phyloP scores from a whole-genome alignment of 1,284 basidiomycete genomes.

The Apiotrichum porosum region DNA sequence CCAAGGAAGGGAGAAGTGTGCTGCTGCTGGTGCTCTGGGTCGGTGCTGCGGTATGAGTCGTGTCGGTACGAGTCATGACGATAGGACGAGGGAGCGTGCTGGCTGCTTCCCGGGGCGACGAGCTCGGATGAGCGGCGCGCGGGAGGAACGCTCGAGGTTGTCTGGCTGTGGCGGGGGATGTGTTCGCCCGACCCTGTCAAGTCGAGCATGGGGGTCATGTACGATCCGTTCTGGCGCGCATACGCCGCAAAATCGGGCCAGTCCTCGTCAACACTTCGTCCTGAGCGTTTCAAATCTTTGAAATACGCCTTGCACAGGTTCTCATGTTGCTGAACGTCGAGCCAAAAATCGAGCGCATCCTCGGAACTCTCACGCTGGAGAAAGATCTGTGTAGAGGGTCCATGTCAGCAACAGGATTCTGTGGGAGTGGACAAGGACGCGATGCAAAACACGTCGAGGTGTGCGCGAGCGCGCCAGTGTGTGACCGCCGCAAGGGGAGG shows the following conservation, averaged over 20 bases:
- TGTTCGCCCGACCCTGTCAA: slow-evolving; percentile 11
- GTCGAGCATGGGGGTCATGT: slow-evolving; percentile 66
- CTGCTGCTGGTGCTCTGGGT: slow-evolving; percentile 28
- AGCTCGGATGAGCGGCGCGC: slow-evolving; percentile 15
- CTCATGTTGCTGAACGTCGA: slow-evolving; percentile 98
- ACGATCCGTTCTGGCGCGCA: slow-evolving; percentile 54
- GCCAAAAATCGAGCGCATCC: slow-evolving; percentile 96
- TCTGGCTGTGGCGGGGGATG: neutral
- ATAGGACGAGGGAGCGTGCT: neutral
- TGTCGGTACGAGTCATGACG: too few relatives aligned
- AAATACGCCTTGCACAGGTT: slow-evolving; percentile 97
- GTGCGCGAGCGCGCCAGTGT: too few relatives aligned
- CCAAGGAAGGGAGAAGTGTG: too few relatives aligned
- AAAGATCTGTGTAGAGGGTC: slow-evolving; percentile 58
- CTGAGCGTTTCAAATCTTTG: slow-evolving; percentile 92
- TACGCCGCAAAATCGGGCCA: slow-evolving; percentile 97
- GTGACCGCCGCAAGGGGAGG: too few relatives aligned
- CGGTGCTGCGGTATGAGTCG: slow-evolving; percentile 70
- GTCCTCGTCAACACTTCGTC: slow-evolving; percentile 83
- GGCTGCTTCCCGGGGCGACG: too few relatives aligned
- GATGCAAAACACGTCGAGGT: too few relatives aligned
- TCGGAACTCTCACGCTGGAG: slow-evolving; percentile 89
- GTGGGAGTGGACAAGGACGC: neutral
- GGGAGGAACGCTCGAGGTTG: neutral
- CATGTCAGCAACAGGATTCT: neutral